Conservation (phyloP, 805 yeast species). For the Ogataea henricii region DNA sequence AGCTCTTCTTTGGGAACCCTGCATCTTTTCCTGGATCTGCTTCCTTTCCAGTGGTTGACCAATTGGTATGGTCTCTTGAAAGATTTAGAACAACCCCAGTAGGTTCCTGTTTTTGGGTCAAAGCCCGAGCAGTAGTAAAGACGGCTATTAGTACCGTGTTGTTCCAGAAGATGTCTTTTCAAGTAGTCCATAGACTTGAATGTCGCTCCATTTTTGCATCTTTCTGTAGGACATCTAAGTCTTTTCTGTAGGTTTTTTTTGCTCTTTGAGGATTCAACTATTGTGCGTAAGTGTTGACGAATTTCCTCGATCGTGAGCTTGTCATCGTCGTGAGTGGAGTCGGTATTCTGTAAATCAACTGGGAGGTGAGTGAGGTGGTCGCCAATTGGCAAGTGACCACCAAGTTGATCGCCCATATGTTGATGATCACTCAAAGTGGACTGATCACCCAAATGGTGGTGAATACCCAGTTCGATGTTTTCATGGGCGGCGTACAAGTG, state of each 20-base stretch:
- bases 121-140: slow-evolving; percentile 7
- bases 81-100: slow-evolving; percentile 13
- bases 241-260: slow-evolving; percentile 5
- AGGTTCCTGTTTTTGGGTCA: slow-evolving; percentile 7
- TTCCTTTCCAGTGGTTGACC: slow-evolving; percentile 15
- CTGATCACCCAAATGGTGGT: neutral
- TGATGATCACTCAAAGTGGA: neutral
- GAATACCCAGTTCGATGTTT: neutral
- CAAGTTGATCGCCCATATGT: neutral
- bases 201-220: slow-evolving; percentile 9
- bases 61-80: slow-evolving; percentile 14
- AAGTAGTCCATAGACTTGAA: slow-evolving; percentile 10
- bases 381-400: neutral
- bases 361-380: neutral
- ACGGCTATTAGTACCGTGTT: slow-evolving; percentile 10
- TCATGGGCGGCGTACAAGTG: neutral
- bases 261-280: neutral
- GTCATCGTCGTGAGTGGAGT: neutral
- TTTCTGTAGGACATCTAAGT: slow-evolving; percentile 8
- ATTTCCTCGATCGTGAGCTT: slow-evolving; percentile 7
- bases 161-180: slow-evolving; percentile 13
- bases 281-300: slow-evolving; percentile 2
- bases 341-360: neutral
- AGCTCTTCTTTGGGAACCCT: slow-evolving; percentile 11
- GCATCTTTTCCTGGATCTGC: slow-evolving; percentile 10